A percentile compares a stretch with the other conserved stretches of the same genome.
These are phyloP conservation scores for Penicillium goetzii DNA, from an alignment of 495 filamentous ascomycete species.

Conservation along the genomic window DNA sequence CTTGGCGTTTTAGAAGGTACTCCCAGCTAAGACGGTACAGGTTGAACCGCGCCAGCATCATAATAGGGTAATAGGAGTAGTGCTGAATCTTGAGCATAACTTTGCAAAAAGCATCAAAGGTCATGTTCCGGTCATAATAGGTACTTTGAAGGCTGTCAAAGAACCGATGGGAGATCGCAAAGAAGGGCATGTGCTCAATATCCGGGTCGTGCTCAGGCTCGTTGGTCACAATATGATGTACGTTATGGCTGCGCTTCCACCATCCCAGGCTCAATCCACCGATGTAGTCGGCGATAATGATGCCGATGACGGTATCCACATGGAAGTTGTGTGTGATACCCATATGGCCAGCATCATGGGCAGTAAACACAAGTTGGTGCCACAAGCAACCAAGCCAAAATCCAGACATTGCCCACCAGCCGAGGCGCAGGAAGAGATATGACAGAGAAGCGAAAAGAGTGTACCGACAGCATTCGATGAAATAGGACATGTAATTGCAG, in stretches of 20 bases:
- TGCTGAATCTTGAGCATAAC: conserved; percentile 75
- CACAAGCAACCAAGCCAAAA: conserved; percentile 83
- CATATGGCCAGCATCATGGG: conserved; percentile 97
- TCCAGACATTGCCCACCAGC: conserved; percentile 77
- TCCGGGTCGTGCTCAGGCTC: conserved; percentile 96
- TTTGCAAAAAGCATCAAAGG: conserved; percentile 76
- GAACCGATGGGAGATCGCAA: conserved; percentile 89
- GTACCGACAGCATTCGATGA: conserved; percentile 77
- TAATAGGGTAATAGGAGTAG: conserved; percentile 84
- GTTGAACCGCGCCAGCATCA: conserved; percentile 89
- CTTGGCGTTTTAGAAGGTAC: conserved; percentile 73
- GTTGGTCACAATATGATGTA: conserved; percentile 98
- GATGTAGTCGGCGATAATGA: conserved; percentile 86
- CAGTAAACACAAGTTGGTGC: conserved; percentile 95
- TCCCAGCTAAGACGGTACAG: conserved; percentile 85
- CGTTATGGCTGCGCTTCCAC: conserved; percentile 98
- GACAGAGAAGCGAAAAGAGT: conserved; percentile 65
- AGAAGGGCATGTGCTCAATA: conserved; percentile 95
- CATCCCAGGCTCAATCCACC: conserved; percentile 91
- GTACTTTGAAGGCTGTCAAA: conserved; percentile 76
- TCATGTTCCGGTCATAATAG: conserved; percentile 88
- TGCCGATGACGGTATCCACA: conserved; percentile 81
- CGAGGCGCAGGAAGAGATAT: conserved; percentile 65
- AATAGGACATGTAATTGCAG: conserved; percentile 85
- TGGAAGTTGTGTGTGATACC: conserved; percentile 91